Base-by-base conservation (phyloP, 768 basidiomycete genomes). In the Tulasnella sp. region DNA sequence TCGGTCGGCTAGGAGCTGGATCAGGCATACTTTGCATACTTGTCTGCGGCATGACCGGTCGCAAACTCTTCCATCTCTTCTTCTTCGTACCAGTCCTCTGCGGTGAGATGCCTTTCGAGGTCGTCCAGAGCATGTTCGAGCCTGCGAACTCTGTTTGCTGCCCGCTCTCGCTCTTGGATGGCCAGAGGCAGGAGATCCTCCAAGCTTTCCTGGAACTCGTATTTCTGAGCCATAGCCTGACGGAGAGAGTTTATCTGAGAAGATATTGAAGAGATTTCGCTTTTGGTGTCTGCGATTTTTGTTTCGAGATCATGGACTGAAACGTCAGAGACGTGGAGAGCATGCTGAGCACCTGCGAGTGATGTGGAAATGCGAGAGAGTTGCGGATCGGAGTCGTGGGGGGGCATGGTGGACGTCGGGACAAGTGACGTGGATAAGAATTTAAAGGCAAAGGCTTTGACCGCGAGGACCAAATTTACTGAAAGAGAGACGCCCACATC, bases 61-160 rank as follows among this genome's bases (percentile, higher is more conserved):
- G 74, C 31, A 31, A 75, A 48, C 20, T 75, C 34, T 28, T 75
- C 74, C 41, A 48, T 48, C 41, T 75, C 74, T 48, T 75, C 74
- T 44, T 75, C 74, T 42, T 42, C 74, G 41, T 42, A 75, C 74
- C 74, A 75, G 22, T 75, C 41, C 40, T 75, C 74, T n/a, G 74
- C 74, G 24, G 41, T 42, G 74, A 75, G 74, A 42, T 75, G 40
- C 24, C 74, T 48, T 40, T 75, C 74, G 22, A 75, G 41, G n/a
- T 42, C 74, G 74, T 28, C n/a, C 31, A 75, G 74, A 14, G 46
- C 46, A 14, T 75, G 41, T 37, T 75, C 34, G n/a, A 75, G 46
- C 40, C 74, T 42, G 12, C 40, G 31, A 16, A 75, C 74, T 40
- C 46, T 75, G 40, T 42, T 75, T 18, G 22, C 11, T 14, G 74